Evolutionary conservation across 345 rosid species (phyloP), one percentile per base, ranked within the genome.

Genomic region (Cardamine chenopodiifolia): DNA sequence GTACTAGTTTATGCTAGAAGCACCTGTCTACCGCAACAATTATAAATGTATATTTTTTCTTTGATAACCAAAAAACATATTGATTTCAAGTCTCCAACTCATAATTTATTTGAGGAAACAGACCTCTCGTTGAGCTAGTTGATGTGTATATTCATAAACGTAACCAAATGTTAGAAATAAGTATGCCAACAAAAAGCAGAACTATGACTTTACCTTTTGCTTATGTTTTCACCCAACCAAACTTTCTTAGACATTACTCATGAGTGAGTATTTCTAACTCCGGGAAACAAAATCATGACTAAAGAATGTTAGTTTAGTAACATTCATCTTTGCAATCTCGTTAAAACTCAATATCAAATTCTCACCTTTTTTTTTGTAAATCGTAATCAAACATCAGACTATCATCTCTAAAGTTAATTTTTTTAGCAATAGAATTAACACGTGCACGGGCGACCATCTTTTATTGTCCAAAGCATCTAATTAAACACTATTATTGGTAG

Each of bases 281-380:
- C 39, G 40, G 64, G 50, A 76, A 53, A 69, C 74, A 76, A 68
- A 68, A 76, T 69, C 66, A 76, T 76, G 55, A 26, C 71, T 55
- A 62, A 25, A 18, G 59, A 62, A 62, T 70, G 55, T 68, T 25
- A 39, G 7, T 50, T 19, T 53, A 25, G 6, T 61, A 34, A 48
- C 49, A 6, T 44, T 44, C 49, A 44, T 17, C 20, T 45, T 17
- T 45, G 49, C 20, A 45, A 45, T 44, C 19, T 44, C 18, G 49
- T 44, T 45, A 45, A 2, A n/a, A 45, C 49, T 45, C 49, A 2
- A 45, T n/a, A 45, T n/a, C 10, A 45, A 15, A 44, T 6, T 44
- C 48, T 42, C 48, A 15, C 18, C n/a, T n/a, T 15, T 42, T 5
- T 42, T 45, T 45, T 45, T 45, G 9, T n/a, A 45, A 45, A n/a